Evolutionary conservation across 164 flowering plant species (phyloP), one percentile per base, ranked within the genome.

Genomic region (Chimonanthus salicifolius): DNA sequence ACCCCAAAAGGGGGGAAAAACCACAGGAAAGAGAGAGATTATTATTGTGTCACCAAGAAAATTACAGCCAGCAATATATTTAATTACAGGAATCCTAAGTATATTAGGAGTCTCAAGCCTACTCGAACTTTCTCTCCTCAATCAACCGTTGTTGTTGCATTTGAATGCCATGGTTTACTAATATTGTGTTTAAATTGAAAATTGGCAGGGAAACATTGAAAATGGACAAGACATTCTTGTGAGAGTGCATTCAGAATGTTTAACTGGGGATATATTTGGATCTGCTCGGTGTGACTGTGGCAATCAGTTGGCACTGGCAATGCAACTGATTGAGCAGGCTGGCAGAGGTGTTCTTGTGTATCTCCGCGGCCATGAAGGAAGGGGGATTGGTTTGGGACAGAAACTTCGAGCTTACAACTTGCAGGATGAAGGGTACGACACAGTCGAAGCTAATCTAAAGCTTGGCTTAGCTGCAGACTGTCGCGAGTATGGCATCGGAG

Each of bases 361-460:
- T 74, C 91, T 94, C 47, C 82, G 97, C 16, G 97, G 98, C 43
- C 98, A 94, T 67, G 97, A 94, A 80, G 98, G 98, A 16, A 84
- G 98, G 79, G 97, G 97, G 8, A 92, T 92, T 68, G 97, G 97
- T 46, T 84, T 94, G 43, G 94, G 97, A 49, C 97, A 89, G 84
- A 94, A 94, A 75, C 96, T 94, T 18, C 83, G 69, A 9, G 98
- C 98, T 63, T 94, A 94, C 78, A 94, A 92, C 74, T 75, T 94
- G 78, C 98, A 94, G 79, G 98, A 94, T 76, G 89, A 81, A 83
- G 97, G 97, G 21, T 94, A 92, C 79, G 98, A 94, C 82, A 92
- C 98, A 0, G 98, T 94, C n/a, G 93, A 92, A 77, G 98, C 98
- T 47, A 94, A 94, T 80, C 72, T 90, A 21, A 89, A 92, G 74